Evolutionary conservation across 2,329 filamentous ascomycete genomes (phyloP), one percentile per base, ranked within the genome.

Genomic region (Apiospora kogelbergensis): DNA sequence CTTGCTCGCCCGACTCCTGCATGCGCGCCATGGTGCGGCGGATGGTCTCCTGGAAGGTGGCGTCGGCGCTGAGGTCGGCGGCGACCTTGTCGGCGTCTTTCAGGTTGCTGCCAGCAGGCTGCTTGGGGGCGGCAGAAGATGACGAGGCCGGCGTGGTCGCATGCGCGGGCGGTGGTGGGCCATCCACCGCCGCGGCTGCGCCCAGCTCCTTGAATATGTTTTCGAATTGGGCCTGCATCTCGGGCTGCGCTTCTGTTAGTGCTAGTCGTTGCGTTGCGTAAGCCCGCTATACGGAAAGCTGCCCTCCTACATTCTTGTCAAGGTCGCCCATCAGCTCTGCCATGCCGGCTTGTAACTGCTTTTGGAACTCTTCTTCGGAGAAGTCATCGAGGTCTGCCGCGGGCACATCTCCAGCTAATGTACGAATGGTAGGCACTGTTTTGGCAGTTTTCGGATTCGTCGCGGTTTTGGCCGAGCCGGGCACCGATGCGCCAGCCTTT

Each of bases 21-120:
- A 99, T 97, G 65, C 96, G 92, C 81, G 97, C 93, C 92, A 99
- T 98, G 0, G 96, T 98, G 74, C 90, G 90, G 70, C 92, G 90
- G 75, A 99, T 98, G 0, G 93, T 97, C 70, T 97, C 94, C 77
- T 97, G 94, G 80, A 99, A 99, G 0, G 87, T 89, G 63, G 90
- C 89, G 48, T 93, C 90, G 46, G 83, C 80, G 37, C 82, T 81
- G 33, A 81, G 77, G 30, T 80, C 73, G 26, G 79, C 77, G 15
- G 79, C 75, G 6, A 73, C 71, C 46, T 74, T 72, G n/a, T 72
- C 70, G 20, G 74, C 45, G 3, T 74, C 66, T n/a, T 70, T 70
- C 46, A 15, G 17, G 15, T 42, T 41, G 11, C 33, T 41, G 33
- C 40, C 22, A 1, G 45, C 53, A 6, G 46, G 24, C 15, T 57